Evolutionary conservation across 176 grass and related monocot species (phyloP).

Genomic region (Oryza brachyantha): DNA sequence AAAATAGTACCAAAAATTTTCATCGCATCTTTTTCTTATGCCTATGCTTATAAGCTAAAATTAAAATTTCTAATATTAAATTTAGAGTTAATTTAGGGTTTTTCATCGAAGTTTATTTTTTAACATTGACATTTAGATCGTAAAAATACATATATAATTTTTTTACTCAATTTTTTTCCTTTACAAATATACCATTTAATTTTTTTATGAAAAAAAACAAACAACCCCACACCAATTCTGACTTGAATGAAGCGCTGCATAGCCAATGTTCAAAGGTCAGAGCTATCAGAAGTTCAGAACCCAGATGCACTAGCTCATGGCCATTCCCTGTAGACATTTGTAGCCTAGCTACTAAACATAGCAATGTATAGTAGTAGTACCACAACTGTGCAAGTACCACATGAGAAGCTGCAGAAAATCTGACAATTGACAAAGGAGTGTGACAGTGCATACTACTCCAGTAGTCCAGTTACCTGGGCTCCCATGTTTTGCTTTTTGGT

Average conservation of each 20-base stretch:
- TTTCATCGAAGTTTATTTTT: too few relatives aligned
- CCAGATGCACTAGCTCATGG: background rate
- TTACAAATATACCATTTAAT: too few relatives aligned
- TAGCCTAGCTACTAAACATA: slow-evolving; percentile 13
- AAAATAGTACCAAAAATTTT: background rate
- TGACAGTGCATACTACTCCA: background rate
- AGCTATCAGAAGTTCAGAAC: background rate
- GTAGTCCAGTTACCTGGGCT: background rate
- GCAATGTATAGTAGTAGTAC: background rate
- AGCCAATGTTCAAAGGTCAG: slow-evolving; percentile 19
- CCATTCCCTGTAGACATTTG: background rate
- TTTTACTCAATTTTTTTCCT: too few relatives aligned
- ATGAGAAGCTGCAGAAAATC: slow-evolving; percentile 6
- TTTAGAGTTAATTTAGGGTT: too few relatives aligned
- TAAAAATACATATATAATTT: too few relatives aligned
- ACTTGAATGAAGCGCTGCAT: background rate
- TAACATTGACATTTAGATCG: too few relatives aligned
- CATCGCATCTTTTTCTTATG: too few relatives aligned
- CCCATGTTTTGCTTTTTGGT: too few relatives aligned
- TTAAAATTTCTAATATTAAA: too few relatives aligned
- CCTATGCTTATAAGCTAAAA: too few relatives aligned
- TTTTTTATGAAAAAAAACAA: too few relatives aligned
- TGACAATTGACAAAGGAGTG: background rate
- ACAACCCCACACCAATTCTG: too few relatives aligned
- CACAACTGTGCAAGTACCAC: background rate